These are phyloP conservation scores for Penicillium sclerotiorum DNA, from an alignment of 2,329 filamentous ascomycete genomes.

Conservation along the genomic window DNA sequence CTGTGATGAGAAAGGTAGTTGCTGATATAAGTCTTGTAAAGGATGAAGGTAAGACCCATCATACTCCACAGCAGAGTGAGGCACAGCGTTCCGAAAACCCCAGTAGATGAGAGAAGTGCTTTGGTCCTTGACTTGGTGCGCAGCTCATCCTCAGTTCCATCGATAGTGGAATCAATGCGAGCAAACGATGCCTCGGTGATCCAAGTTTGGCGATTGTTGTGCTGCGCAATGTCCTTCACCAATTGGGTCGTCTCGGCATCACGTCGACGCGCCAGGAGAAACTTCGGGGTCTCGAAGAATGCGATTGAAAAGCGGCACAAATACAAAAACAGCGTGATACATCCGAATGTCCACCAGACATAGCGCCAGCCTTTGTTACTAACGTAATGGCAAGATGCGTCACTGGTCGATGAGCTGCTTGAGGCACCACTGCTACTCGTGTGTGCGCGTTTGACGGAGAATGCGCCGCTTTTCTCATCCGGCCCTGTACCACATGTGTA, in stretches of 20 bases:
- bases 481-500: slow-evolving; percentile 28
- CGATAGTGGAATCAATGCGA: slow-evolving; percentile 20
- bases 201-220: slow-evolving; percentile 21
- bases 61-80: slow-evolving; percentile 18
- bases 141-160: slow-evolving; percentile 4
- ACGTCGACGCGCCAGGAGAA: slow-evolving; percentile 17
- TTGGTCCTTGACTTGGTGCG: slow-evolving; percentile 2
- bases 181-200: slow-evolving; percentile 21
- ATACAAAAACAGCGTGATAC: slow-evolving; percentile 23
- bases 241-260: slow-evolving; percentile 23
- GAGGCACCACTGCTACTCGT: background rate
- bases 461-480: slow-evolving; percentile 17
- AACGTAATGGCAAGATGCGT: slow-evolving; percentile 24
- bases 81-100: background rate
- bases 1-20: slow-evolving; percentile 13
- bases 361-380: slow-evolving; percentile 29
- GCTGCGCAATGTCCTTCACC: slow-evolving; percentile 21
- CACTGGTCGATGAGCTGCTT: slow-evolving; percentile 7
- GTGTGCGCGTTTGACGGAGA: background rate
- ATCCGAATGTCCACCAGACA: slow-evolving; percentile 27
- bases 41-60: slow-evolving; percentile 19
- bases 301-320: slow-evolving; percentile 21
- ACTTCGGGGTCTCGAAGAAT: slow-evolving; percentile 22
- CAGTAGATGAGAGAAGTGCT: slow-evolving; percentile 7
- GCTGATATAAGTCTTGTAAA: slow-evolving; percentile 21